These are phyloP conservation scores for Corrigiola litoralis DNA, from an alignment of 179 eudicot species.

Conservation along the genomic window DNA sequence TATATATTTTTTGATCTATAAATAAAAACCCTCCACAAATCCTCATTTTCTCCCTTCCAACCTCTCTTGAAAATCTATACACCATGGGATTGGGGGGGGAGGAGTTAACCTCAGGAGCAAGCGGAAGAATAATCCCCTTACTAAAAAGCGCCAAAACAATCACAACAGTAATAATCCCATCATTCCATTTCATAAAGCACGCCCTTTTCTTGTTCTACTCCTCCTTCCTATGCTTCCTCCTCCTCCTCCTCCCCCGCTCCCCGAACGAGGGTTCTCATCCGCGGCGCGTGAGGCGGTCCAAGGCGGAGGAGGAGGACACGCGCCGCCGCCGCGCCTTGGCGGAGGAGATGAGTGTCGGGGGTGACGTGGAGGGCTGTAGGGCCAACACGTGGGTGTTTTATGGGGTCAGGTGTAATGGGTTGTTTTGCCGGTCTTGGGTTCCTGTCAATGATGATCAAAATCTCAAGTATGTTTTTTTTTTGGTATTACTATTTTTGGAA, in stretches of 20 bases:
- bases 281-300: conserved; percentile 13
- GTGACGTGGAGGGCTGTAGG: conserved; percentile 18
- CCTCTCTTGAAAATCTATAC: not conserved
- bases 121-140: conserved; percentile 68
- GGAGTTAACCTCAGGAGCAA: conserved; percentile 79
- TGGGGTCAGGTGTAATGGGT: conserved; percentile 60
- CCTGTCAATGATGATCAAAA: conserved; percentile 46
- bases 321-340: conserved; percentile 69
- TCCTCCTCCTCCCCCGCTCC: conserved; percentile 45
- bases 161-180: conserved; percentile 32
- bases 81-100: conserved; percentile 32
- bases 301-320: conserved; percentile 69
- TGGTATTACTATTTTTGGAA: not conserved
- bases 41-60: not conserved
- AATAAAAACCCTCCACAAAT: too few relatives aligned
- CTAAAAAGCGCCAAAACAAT: conserved; percentile 35
- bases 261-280: conserved; percentile 22
- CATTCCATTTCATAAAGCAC: conserved; percentile 39
- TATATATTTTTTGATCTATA: too few relatives aligned
- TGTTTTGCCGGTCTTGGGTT: conserved; percentile 86
- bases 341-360: conserved; percentile 48
- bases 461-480: conserved; percentile 37
- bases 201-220: conserved; percentile 56
- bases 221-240: conserved; percentile 62
- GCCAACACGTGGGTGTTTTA: conserved; percentile 28